Evolutionary conservation across 345 rosid genomes (phyloP).

Genomic region (Aquilaria yunnanensis): DNA sequence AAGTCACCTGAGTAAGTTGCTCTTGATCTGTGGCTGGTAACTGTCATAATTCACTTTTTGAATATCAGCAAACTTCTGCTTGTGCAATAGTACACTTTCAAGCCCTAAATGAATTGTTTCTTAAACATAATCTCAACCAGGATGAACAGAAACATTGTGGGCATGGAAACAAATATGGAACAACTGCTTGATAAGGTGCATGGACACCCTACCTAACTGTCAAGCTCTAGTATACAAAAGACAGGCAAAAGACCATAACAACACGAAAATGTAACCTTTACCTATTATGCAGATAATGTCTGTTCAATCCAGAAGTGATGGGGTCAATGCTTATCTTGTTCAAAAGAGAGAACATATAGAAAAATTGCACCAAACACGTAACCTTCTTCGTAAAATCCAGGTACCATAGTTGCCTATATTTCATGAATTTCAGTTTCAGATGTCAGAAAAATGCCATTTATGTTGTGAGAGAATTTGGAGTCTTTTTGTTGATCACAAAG

Average conservation of each 20-base stretch:
- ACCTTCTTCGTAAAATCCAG: conserved; percentile 96
- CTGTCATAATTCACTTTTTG: too few relatives aligned
- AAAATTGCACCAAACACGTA: conserved; percentile 84
- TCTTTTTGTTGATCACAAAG: too few relatives aligned
- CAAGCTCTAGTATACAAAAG: neutral
- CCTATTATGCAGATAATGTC: conserved; percentile 59
- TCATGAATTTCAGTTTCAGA: too few relatives aligned
- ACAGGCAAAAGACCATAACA: neutral
- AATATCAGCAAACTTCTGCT: neutral
- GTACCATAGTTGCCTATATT: conserved; percentile 19
- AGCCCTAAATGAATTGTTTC: too few relatives aligned
- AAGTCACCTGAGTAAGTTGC: too few relatives aligned
- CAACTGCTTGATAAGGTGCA: conserved; percentile 81
- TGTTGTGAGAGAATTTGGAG: too few relatives aligned
- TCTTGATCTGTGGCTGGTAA: too few relatives aligned
- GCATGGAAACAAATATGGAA: conserved; percentile 92
- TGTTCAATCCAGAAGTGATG: conserved; percentile 91
- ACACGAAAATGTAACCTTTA: conserved; percentile 2
- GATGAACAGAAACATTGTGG: conserved; percentile 89
- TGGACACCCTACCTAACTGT: neutral
- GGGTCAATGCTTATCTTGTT: conserved; percentile 78
- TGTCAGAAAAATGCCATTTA: too few relatives aligned
- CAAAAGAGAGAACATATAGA: conserved; percentile 91
- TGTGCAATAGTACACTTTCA: neutral
- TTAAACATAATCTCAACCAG: conserved; percentile 26